A percentile compares a stretch with the other conserved stretches of the same genome.
Conservation (phyloP, 495 filamentous ascomycete species). For the Pyronema domesticum region DNA sequence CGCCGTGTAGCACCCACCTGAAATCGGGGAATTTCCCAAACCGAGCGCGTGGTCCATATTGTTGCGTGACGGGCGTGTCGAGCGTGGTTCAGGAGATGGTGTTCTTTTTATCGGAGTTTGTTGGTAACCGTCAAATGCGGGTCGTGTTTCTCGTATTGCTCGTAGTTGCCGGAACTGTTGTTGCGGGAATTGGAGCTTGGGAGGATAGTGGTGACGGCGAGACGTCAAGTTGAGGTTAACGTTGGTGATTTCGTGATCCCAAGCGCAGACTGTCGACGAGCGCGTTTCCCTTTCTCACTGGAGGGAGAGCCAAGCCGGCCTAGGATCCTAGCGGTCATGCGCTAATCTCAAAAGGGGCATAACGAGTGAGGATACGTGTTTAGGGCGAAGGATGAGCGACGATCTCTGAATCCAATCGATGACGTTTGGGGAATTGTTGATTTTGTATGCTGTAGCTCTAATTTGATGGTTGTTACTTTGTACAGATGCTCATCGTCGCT, state of each 20-base stretch:
- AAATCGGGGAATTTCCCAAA: slow-evolving; percentile 21
- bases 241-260: not conserved
- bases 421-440: too few species aligned
- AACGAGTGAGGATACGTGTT: too few species aligned
- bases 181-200: not conserved
- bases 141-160: not conserved
- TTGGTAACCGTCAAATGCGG: not conserved
- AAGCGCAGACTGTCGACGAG: not conserved
- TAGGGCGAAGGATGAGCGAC: too few species aligned
- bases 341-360: too few species aligned
- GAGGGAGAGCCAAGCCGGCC: too few species aligned
- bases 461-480: too few species aligned
- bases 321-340: too few species aligned
- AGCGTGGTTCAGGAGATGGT: not conserved
- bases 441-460: too few species aligned
- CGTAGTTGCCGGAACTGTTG: not conserved
- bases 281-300: not conserved
- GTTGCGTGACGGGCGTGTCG: not conserved
- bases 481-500: too few species aligned
- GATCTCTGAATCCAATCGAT: too few species aligned
- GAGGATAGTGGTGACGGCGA: not conserved
- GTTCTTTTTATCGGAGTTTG: not conserved
- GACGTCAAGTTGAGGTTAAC: not conserved
- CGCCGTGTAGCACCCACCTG: slow-evolving; percentile 9
- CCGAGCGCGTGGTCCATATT: slow-evolving; percentile 11